phyloP scores from a whole-genome alignment of 2,329 filamentous ascomycete species.

The Colletotrichum simmondsii region DNA sequence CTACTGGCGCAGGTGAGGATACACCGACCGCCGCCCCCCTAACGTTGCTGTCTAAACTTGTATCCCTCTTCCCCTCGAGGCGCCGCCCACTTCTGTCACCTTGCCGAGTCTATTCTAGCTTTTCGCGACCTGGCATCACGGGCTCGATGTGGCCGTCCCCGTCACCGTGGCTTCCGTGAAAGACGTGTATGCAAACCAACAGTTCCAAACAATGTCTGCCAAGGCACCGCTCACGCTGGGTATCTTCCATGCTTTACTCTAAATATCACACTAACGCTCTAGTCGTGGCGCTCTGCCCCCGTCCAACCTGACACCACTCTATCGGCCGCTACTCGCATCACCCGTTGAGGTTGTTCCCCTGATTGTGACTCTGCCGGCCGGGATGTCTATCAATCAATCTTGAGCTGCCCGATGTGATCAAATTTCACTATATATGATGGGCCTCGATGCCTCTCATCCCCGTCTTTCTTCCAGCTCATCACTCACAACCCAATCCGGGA shows the following conservation, averaged over 20 bases:
- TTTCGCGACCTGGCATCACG: not conserved
- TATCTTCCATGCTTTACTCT: conserved; percentile 17
- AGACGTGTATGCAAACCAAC: not conserved
- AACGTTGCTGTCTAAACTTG: conserved; percentile 1
- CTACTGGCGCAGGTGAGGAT: conserved; percentile 10
- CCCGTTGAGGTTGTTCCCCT: not conserved
- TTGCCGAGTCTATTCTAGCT: not conserved
- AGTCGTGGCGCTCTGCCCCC: conserved; percentile 5
- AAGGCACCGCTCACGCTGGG: not conserved
- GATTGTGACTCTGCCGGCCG: not conserved
- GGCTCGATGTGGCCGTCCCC: not conserved
- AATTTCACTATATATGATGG: conserved; percentile 28
- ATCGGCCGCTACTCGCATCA: conserved; percentile 15
- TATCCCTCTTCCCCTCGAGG: conserved; percentile 1
- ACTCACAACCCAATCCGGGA: conserved; percentile 26
- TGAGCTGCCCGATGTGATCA: conserved; percentile 12
- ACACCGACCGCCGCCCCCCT: not conserved
- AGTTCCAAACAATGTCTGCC: not conserved
- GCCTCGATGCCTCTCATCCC: conserved; percentile 11
- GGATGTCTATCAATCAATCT: not conserved
- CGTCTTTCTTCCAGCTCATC: not conserved
- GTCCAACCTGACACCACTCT: conserved; percentile 21
- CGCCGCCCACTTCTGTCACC: conserved; percentile 9
- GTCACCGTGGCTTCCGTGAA: conserved; percentile 9
- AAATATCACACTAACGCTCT: conserved; percentile 12